phyloP scores from a whole-genome alignment of 441 rosid genomes.

The Gossypium aridum region DNA sequence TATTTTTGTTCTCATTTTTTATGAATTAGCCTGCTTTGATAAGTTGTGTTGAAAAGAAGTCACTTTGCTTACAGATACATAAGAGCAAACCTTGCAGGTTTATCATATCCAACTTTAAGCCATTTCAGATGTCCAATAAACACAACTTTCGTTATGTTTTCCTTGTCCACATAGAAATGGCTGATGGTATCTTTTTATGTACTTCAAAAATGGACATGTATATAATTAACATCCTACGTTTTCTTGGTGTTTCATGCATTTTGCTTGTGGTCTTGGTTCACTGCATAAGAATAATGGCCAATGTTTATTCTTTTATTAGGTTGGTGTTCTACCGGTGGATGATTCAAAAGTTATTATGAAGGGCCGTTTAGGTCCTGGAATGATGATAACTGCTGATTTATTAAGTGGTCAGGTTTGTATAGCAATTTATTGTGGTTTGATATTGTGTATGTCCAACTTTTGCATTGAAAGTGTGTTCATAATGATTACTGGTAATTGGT shows the following conservation, averaged over 20 bases:
- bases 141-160: background rate
- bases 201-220: background rate
- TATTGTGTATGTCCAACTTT: background rate
- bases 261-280: background rate
- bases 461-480: background rate
- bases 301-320: constrained; percentile 40
- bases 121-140: background rate
- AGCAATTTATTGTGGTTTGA: constrained; percentile 15
- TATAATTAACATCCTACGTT: background rate
- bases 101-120: background rate
- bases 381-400: constrained; percentile 96
- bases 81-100: background rate
- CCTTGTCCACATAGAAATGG: background rate
- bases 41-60: background rate
- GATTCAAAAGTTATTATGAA: constrained; percentile 89
- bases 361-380: constrained; percentile 99
- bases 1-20: background rate
- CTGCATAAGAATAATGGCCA: constrained; percentile 10
- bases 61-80: background rate
- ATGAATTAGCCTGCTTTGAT: background rate
- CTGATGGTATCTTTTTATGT: background rate
- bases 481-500: background rate
- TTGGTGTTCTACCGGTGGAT: constrained; percentile 95
- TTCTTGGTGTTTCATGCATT: background rate
- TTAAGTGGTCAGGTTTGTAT: constrained; percentile 81